phyloP scores from a whole-genome alignment of 371 early-diverging fungal genomes.

The Mortierella sp. region DNA sequence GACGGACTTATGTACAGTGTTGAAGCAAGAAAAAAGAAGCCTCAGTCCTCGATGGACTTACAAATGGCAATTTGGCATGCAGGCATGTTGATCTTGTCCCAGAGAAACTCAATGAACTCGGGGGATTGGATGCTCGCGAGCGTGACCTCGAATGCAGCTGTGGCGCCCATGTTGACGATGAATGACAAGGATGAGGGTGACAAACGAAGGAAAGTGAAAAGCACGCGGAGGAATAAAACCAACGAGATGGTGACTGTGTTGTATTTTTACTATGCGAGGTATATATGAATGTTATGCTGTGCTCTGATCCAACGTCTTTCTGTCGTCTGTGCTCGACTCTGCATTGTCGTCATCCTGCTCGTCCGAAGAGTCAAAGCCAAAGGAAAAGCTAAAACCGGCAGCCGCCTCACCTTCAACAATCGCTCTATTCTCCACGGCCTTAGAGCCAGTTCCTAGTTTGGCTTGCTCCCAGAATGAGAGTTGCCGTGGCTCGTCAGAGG shows the following conservation, averaged over 20 bases:
- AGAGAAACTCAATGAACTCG: conserved; percentile 46
- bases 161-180: conserved; percentile 22
- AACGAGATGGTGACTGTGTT: too few relatives aligned
- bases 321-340: too few relatives aligned
- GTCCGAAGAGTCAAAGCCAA: conserved; percentile 43
- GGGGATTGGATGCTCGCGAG: conserved; percentile 25
- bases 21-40: conserved; percentile 1
- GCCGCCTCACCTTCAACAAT: neutral
- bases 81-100: conserved; percentile 41
- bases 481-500: neutral
- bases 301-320: too few relatives aligned
- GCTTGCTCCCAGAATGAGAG: conserved; percentile 53
- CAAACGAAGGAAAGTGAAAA: neutral
- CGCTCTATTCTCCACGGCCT: neutral
- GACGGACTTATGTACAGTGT: neutral
- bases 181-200: neutral
- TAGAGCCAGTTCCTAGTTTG: conserved; percentile 21
- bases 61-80: conserved; percentile 48
- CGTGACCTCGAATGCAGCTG: conserved; percentile 31
- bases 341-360: conserved; percentile 17
- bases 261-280: too few relatives aligned
- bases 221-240: neutral
- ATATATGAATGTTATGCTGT: too few relatives aligned
- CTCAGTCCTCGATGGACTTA: conserved; percentile 12
- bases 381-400: conserved; percentile 34